A percentile compares a stretch with the other conserved stretches of the same genome.
phyloP scores from a whole-genome alignment of 2,329 filamentous ascomycete species.

The Verticillium albo-atrum region DNA sequence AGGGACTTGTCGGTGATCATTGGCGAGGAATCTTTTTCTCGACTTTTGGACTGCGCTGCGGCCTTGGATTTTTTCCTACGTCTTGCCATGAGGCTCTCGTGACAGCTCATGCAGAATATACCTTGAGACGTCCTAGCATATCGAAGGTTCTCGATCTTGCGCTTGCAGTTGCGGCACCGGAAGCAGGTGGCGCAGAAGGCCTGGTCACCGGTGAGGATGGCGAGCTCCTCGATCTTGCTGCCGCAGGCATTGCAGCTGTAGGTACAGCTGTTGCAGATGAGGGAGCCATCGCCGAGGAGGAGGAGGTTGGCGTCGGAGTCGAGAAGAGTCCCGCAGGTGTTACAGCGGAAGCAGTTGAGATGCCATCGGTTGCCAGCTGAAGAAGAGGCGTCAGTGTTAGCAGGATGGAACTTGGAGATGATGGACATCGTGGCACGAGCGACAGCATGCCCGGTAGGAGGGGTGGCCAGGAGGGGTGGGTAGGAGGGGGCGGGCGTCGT shows the following conservation, averaged over 20 bases:
- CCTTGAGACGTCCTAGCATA: constrained; percentile 97
- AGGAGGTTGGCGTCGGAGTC: constrained; percentile 98
- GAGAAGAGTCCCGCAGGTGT: constrained; percentile 89
- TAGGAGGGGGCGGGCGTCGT: neutral
- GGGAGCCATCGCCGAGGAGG: constrained; percentile 91
- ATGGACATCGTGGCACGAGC: constrained; percentile 6
- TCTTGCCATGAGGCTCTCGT: constrained; percentile 92
- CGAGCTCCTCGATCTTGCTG: constrained; percentile 97
- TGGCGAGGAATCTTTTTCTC: constrained; percentile 59
- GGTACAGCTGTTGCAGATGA: constrained; percentile 99
- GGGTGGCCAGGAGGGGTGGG: neutral
- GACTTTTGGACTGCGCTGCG: constrained; percentile 53
- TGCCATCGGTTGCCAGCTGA: constrained; percentile 95
- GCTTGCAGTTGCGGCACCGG: constrained; percentile 95
- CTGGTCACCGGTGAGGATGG: constrained; percentile 95
- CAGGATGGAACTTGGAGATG: constrained; percentile 13
- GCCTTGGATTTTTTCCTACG: constrained; percentile 82
- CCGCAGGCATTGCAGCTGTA: constrained; percentile 96
- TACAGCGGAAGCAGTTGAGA: constrained; percentile 97
- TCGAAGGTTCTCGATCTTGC: constrained; percentile 95
- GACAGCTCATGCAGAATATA: constrained; percentile 99
- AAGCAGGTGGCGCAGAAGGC: constrained; percentile 98
- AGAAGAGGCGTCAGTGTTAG: constrained; percentile 18
- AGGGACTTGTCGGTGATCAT: constrained; percentile 86
- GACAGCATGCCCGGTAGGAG: neutral